Evolutionary conservation across 2,329 filamentous ascomycete species (phyloP).

Genomic region (Aspergillus floridensis): DNA sequence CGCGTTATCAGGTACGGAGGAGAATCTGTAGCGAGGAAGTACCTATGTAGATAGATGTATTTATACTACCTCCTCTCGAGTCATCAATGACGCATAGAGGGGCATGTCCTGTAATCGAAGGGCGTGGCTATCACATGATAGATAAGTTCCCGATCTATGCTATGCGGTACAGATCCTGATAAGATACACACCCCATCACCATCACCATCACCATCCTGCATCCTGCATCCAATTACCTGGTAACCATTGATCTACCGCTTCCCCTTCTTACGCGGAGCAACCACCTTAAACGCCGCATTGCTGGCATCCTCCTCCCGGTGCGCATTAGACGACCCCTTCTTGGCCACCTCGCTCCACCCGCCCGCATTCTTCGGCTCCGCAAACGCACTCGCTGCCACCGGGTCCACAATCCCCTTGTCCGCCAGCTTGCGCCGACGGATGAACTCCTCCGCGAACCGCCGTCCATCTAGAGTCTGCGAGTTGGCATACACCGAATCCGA

Average conservation of each 20-base stretch:
- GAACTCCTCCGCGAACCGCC: slow-evolving; percentile 92
- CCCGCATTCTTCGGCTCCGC: slow-evolving; percentile 54
- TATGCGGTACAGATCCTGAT: background rate
- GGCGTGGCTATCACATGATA: background rate
- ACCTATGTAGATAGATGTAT: too few species aligned
- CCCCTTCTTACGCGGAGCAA: slow-evolving; percentile 86
- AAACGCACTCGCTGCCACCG: slow-evolving; percentile 55
- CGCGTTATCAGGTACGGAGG: too few species aligned
- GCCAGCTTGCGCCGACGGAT: slow-evolving; percentile 88
- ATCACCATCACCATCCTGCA: background rate
- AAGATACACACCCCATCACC: background rate
- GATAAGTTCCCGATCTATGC: background rate
- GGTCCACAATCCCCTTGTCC: slow-evolving; percentile 81
- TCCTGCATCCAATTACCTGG: background rate
- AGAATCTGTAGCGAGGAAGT: too few species aligned
- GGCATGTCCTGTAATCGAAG: background rate
- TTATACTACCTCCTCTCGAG: too few species aligned
- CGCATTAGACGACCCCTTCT: slow-evolving; percentile 67
- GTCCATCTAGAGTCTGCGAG: slow-evolving; percentile 85
- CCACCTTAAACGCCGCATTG: slow-evolving; percentile 76
- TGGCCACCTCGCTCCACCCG: slow-evolving; percentile 96
- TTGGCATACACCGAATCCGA: slow-evolving; percentile 85
- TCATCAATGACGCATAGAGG: background rate
- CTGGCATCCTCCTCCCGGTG: slow-evolving; percentile 49
- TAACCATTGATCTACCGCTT: slow-evolving; percentile 56